Percentiles rank a stretch among this genome's conserved stretches.
phyloP scores from a whole-genome alignment of 1,284 basidiomycete species.

The Puccinia novopanici region DNA sequence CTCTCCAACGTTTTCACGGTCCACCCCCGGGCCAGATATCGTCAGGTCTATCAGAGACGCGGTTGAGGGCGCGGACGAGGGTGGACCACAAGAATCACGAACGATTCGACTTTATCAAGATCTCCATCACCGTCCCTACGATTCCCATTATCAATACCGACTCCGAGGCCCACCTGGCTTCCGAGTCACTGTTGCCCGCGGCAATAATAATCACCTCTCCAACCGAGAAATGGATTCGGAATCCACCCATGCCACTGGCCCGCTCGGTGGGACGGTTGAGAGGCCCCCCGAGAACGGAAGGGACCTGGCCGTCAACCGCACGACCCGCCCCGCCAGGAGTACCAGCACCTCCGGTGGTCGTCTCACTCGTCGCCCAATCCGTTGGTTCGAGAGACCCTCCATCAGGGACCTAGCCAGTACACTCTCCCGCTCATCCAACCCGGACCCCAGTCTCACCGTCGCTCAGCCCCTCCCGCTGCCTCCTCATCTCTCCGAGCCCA shows the following conservation, averaged over 20 bases:
- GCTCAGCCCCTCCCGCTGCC: not conserved
- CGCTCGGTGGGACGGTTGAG: not conserved
- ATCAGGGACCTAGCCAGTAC: not conserved
- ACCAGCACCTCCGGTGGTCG: not conserved
- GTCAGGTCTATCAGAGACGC: not conserved
- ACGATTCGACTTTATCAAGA: not conserved
- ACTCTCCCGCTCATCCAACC: not conserved
- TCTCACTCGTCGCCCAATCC: constrained; percentile 18
- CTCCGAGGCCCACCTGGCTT: not conserved
- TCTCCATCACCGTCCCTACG: not conserved
- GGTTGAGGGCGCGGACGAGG: not conserved
- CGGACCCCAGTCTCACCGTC: not conserved
- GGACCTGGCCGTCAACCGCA: not conserved
- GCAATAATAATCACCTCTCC: not conserved
- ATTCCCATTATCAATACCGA: not conserved
- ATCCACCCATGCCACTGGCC: not conserved
- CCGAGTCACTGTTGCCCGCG: not conserved
- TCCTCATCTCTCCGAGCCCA: not conserved
- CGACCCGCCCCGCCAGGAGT: not conserved
- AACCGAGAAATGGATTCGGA: not conserved
- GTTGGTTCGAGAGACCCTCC: constrained; percentile 6
- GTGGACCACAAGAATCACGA: not conserved
- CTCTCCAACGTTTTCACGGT: not conserved
- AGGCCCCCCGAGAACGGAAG: not conserved
- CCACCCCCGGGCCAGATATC: not conserved